Evolutionary conservation across 176 grass and related monocot species (phyloP).

Genomic region (Areca catechu): DNA sequence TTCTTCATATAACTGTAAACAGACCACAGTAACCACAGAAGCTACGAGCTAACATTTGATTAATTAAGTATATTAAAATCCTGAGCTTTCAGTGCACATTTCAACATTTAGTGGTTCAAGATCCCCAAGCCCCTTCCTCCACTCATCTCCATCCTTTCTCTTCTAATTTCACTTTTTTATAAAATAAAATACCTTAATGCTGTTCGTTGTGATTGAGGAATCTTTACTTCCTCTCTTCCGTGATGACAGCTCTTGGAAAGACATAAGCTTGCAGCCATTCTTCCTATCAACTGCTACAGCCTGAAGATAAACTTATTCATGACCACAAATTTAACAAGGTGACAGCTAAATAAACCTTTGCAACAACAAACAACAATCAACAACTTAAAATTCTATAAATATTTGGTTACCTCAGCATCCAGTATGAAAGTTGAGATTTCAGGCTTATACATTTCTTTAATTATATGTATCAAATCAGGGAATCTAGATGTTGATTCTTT

Average conservation of each 20-base stretch:
- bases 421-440: conserved; percentile 65
- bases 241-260: conserved; percentile 92
- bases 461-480: conserved; percentile 71
- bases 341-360: too few species aligned
- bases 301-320: conserved; percentile 28
- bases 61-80: too few species aligned
- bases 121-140: too few species aligned
- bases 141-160: too few species aligned
- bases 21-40: too few species aligned
- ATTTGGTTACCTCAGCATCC: conserved; percentile 57
- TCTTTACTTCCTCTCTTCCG: conserved; percentile 83
- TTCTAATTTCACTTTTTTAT: too few species aligned
- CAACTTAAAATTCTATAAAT: too few species aligned
- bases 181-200: conserved; percentile 50
- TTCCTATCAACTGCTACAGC: conserved; percentile 85
- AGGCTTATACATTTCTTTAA: conserved; percentile 59
- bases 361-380: too few species aligned
- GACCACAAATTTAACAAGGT: not conserved
- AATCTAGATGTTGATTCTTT: conserved; percentile 91
- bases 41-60: too few species aligned
- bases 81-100: too few species aligned
- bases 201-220: conserved; percentile 52
- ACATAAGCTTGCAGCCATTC: conserved; percentile 72
- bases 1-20: too few species aligned
- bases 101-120: too few species aligned